Evolutionary conservation across 306 rosid genomes (phyloP), one percentile per base, ranked within the genome.

Genomic region (Geum urbanum): DNA sequence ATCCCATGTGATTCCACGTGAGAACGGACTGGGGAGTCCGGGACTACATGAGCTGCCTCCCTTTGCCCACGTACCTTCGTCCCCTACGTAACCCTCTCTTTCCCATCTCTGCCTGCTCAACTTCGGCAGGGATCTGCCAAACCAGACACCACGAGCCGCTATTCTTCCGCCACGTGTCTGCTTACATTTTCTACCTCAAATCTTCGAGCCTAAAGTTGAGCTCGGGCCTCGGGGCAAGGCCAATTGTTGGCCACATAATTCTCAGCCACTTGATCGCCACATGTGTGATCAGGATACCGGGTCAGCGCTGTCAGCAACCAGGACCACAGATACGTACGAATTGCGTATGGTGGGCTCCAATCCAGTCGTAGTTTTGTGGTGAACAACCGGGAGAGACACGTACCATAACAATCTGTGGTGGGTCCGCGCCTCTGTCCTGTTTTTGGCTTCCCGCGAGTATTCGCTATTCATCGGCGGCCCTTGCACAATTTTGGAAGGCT

Each of bases 381-480:
- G 73, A 51, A 7, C 63, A 41, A 6, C n/a, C 18, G 48, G 32
- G 50, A 51, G 8, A 45, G 39, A 20, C 72, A 35, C 45, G 61
- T 67, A 35, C 35, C 71, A 32, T 32, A 44, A 6, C 6, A 51
- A 67, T 37, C 60, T 4, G 58, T 7, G 9, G 22, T 1, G 15
- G 55, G 69, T 3, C 40, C 53, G 5, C 51, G 13, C 37, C 51
- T 47, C 50, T 47, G 51, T 47, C 12, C 50, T 47, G 51, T 47
- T 47, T 47, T 47, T 13, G n/a, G 15, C 37, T 4, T 11, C 15
- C 45, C 12, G 12, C 44, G 64, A 58, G 32, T 35, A 32, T 9
- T 58, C 0, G 20, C 15, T 6, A 67, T 67, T 51, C 49, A 10
- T 52, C 72, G 64, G 64, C 64, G 63, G 63, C 44, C n/a, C 43